Evolutionary conservation across 2,329 filamentous ascomycete genomes (phyloP), one percentile per base, ranked within the genome.

Genomic region (Venturia asperata): DNA sequence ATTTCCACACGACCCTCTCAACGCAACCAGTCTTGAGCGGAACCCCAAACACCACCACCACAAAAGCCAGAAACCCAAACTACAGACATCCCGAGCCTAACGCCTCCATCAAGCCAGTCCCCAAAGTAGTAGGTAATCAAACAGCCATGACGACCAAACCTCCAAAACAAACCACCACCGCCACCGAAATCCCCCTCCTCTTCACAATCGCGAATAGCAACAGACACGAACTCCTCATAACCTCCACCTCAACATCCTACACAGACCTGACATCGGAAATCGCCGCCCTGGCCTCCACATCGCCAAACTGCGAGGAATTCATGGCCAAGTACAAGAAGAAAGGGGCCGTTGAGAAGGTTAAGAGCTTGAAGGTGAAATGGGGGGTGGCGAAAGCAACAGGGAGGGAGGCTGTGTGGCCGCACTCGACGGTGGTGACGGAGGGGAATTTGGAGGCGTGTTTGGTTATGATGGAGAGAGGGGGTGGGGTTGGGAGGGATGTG

Each of bases 161-260:
- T 3, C 6, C n/a, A 9, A 17, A 21, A 19, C 15, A 2, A 10
- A 3, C 13, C 9, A 3, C 13, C 9, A 10, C 1, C 37, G 42
- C n/a, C 7, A 24, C 61, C 34, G 61, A 62, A 62, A 49, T 65
- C 24, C 74, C 74, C 19, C 67, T 73, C 64, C 67, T 77, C 56
- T 77, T 77, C 70, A 75, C 71, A n/a, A 70, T 76, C 61, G 71
- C 71, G 39, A 70, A 70, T 61, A 71, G 70, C 41, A 69, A 68
- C 60, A 69, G 74, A 55, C 75, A 77, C 66, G 75, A 77, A 65
- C 63, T 73, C 69, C 66, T 67, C 65, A 55, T 70, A 63, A 52
- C 70, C 52, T 27, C 34, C 10, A 52, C 68, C 21, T 13, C 17
- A n/a, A 62, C 62, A 60, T 52, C 64, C 17, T 58, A 68, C 58